Evolutionary conservation across 2,329 filamentous ascomycete species (phyloP).

Genomic region (Alternaria incomplexa): DNA sequence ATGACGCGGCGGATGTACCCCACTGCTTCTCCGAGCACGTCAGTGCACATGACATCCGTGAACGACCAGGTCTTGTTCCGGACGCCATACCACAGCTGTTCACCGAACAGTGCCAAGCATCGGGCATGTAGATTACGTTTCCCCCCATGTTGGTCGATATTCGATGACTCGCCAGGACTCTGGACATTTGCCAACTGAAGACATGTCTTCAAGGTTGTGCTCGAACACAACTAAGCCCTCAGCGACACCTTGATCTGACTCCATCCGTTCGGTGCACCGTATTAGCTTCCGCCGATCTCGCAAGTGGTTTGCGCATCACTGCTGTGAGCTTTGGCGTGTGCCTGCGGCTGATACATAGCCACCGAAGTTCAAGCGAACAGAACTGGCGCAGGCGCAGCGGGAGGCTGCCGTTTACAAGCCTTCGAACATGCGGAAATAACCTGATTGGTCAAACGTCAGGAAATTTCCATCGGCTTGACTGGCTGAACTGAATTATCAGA

Average conservation of each 20-base stretch:
- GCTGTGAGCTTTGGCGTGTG: not conserved
- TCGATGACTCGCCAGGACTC: conserved; percentile 47
- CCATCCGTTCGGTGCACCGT: not conserved
- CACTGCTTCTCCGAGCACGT: conserved; percentile 58
- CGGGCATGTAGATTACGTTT: conserved; percentile 58
- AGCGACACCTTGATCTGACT: not conserved
- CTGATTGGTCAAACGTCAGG: not conserved
- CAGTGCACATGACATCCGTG: conserved; percentile 53
- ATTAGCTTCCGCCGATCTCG: not conserved
- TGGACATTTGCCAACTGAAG: conserved; percentile 51
- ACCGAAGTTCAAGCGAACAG: not conserved
- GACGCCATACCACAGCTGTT: conserved; percentile 58
- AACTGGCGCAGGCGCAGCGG: not conserved
- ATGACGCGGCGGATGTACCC: conserved; percentile 63
- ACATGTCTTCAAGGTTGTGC: not conserved
- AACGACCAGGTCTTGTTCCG: conserved; percentile 61
- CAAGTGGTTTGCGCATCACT: not conserved
- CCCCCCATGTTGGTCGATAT: conserved; percentile 58
- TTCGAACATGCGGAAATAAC: not conserved
- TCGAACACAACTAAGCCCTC: not conserved
- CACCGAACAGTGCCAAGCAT: conserved; percentile 55
- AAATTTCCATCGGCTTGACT: not conserved
- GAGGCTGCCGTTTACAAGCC: not conserved
- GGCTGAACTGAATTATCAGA: not conserved
- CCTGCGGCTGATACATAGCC: not conserved